phyloP scores from a whole-genome alignment of 2,329 filamentous ascomycete species.

The Beauveria sp. region DNA sequence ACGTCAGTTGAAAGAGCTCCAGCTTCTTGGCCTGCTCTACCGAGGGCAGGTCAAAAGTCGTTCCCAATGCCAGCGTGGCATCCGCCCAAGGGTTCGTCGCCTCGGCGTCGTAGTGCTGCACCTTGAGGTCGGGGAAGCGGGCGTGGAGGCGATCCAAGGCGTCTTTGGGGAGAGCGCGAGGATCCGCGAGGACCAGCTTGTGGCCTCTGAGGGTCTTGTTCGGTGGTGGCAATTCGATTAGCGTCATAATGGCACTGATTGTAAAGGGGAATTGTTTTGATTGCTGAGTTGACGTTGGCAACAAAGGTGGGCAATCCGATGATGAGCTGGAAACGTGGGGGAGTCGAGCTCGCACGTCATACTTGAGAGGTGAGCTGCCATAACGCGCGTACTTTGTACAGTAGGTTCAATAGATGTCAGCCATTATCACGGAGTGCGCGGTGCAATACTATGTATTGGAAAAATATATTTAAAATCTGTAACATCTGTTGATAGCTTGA shows the following conservation, averaged over 20 bases:
- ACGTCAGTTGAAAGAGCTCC: slow-evolving; percentile 45
- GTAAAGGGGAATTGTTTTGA: neutral
- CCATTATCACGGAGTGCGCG: no score
- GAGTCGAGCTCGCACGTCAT: neutral
- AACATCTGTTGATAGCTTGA: no score
- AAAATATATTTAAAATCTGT: no score
- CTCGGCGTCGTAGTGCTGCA: slow-evolving; percentile 28
- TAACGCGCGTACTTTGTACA: no score
- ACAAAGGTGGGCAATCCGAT: neutral
- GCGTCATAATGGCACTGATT: slow-evolving; percentile 11
- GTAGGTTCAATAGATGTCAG: no score
- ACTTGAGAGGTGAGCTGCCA: no score
- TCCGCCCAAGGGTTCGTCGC: slow-evolving; percentile 28
- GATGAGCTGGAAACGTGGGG: neutral
- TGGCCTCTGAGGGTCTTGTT: slow-evolving; percentile 39
- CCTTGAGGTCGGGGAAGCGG: slow-evolving; percentile 36
- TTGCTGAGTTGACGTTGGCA: neutral
- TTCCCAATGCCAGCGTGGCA: slow-evolving; percentile 41
- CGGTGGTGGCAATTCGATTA: neutral
- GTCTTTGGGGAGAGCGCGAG: slow-evolving; percentile 22
- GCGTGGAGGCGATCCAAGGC: slow-evolving; percentile 29
- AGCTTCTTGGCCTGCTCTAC: slow-evolving; percentile 37
- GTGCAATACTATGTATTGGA: no score
- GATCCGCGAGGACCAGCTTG: slow-evolving; percentile 36
- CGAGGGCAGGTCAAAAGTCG: slow-evolving; percentile 32